Base-by-base conservation (phyloP, 2,329 filamentous ascomycete species). In the Aspergillus hiratsukae region DNA sequence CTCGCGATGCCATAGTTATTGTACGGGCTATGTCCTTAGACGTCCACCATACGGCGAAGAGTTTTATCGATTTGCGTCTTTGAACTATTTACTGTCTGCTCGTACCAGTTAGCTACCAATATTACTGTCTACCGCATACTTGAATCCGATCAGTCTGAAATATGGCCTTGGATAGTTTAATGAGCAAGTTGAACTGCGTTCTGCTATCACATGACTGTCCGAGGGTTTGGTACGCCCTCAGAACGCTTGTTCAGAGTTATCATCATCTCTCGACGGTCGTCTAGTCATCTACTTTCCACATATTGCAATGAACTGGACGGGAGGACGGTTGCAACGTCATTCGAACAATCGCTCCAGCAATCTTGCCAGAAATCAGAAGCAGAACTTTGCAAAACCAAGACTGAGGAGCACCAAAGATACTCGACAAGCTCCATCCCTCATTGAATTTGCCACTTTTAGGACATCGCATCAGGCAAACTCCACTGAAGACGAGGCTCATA, bases 291-390 rank as follows among this genome's bases (percentile, higher is more conserved):
- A 23, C 19, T 14, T 19, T 8, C 9, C 29, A 37, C 5, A 46
- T 31, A 28, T 6, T 35, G 51, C 14, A 7, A 78, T 78, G 76
- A 78, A 78, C 54, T 78, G 76, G 76, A 77, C 72, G 25, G 75
- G 75, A 54, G 75, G 76, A 31, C 71, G 71, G 53, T 65, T 78
- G 25, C 70, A 71, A 51, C 74, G 75, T 40, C 70, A 76, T 61
- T 73, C 73, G 11, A 69, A 66, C 52, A 65, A 64, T 55, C 71
- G 63, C 40, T 57, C 66, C 45, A 64, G 66, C 43, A 61, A 60
- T 5, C 48, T 64, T 6, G 61, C 63, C 53, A 68, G 65, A 49
- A 55, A 56, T 31, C 68, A 71, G 62, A 73, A 64, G 55, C 67
- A 70, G 45, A 67, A 67, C 40, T 74, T 75, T 56, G 69, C 67